Conservation (phyloP, 2,329 filamentous ascomycete genomes). For the Cylindrodendrum hubeiense region DNA sequence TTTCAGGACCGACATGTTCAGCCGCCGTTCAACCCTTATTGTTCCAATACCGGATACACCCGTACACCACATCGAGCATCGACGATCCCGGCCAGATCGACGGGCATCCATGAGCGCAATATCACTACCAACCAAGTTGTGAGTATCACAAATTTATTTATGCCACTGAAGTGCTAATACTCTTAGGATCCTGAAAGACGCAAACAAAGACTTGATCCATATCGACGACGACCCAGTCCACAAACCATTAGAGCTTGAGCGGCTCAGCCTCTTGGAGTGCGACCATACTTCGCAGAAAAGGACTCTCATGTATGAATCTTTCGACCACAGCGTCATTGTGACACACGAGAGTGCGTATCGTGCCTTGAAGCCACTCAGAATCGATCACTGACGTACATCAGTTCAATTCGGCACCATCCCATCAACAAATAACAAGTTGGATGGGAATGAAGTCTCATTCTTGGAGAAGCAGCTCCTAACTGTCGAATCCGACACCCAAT, state of each 20-base stretch:
- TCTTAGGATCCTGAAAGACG: background rate
- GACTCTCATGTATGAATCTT: background rate
- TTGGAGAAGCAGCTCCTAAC: background rate
- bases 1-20: background rate
- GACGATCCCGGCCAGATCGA: background rate
- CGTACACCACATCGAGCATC: background rate
- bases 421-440: background rate
- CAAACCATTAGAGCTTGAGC: background rate
- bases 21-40: background rate
- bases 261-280: background rate
- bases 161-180: background rate
- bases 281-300: background rate
- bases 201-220: background rate
- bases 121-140: background rate
- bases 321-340: background rate
- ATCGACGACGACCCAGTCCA: too few species aligned
- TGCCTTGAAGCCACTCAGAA: background rate
- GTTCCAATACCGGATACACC: background rate
- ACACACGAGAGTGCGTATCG: background rate
- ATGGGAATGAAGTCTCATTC: background rate
- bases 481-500: background rate
- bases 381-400: background rate
- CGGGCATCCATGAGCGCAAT: background rate
- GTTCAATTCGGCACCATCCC: background rate
- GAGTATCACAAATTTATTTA: background rate